These are phyloP conservation scores for Trichosporon inkin DNA, from an alignment of 1,284 basidiomycete genomes.

Conservation along the genomic window DNA sequence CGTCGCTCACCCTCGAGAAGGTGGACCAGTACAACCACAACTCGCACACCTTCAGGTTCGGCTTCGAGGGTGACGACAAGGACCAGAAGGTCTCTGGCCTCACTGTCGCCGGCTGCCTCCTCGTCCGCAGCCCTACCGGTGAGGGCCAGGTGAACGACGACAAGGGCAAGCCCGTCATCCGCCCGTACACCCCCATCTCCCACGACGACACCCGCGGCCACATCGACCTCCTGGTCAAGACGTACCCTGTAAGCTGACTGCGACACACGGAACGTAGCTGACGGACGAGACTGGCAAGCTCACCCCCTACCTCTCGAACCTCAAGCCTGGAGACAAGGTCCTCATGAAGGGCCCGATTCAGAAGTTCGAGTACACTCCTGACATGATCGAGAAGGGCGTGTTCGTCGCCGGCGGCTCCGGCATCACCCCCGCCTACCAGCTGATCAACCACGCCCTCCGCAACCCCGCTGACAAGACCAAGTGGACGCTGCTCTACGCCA, in stretches of 20 bases:
- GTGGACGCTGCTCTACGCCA: slow-evolving; percentile 87
- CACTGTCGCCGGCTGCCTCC: slow-evolving; percentile 58
- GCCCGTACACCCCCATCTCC: slow-evolving; percentile 83
- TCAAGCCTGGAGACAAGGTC: slow-evolving; percentile 76
- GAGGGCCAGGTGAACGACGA: slow-evolving; percentile 56
- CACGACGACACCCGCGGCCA: slow-evolving; percentile 67
- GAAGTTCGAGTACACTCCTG: slow-evolving; percentile 79
- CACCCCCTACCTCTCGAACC: slow-evolving; percentile 67
- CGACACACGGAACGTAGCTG: background rate
- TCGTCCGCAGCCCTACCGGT: slow-evolving; percentile 53
- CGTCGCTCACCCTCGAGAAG: slow-evolving; percentile 67
- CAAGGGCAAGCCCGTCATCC: slow-evolving; percentile 83
- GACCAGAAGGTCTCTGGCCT: slow-evolving; percentile 59
- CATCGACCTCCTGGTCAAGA: slow-evolving; percentile 79
- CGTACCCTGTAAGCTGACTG: slow-evolving; percentile 50
- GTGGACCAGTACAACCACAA: slow-evolving; percentile 91
- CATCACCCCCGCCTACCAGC: slow-evolving; percentile 55
- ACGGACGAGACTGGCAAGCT: slow-evolving; percentile 57
- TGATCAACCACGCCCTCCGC: slow-evolving; percentile 66
- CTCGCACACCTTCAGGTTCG: slow-evolving; percentile 77
- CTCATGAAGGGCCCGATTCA: slow-evolving; percentile 83
- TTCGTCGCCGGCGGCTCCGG: slow-evolving; percentile 71
- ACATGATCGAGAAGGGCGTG: slow-evolving; percentile 78
- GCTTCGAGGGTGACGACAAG: slow-evolving; percentile 73
- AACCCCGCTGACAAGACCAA: slow-evolving; percentile 85